Percentiles rank a stretch among this genome's conserved stretches.
phyloP scores from a whole-genome alignment of 306 rosid genomes.

The Cicer bijugum region DNA sequence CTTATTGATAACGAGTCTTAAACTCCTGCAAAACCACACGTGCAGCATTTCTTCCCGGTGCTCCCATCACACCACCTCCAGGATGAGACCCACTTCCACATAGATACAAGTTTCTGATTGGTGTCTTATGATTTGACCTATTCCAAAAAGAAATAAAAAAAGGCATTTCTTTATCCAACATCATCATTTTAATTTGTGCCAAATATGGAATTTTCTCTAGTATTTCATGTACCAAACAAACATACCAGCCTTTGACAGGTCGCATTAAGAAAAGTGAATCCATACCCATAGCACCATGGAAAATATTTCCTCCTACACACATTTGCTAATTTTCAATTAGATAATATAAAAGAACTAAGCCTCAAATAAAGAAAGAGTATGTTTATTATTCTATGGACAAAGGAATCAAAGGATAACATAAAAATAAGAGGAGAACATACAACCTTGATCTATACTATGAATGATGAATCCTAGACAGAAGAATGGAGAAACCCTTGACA shows the following conservation, averaged over 20 bases:
- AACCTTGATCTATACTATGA: background rate
- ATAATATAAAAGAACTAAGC: background rate
- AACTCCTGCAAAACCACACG: constrained; percentile 56
- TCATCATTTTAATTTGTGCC: background rate
- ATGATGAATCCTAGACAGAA: background rate
- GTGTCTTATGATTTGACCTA: constrained; percentile 74
- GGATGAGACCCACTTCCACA: constrained; percentile 84
- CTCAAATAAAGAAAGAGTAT: background rate
- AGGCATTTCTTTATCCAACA: background rate
- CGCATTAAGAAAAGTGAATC: constrained; percentile 23
- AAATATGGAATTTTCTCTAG: background rate
- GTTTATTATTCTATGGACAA: background rate
- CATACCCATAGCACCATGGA: constrained; percentile 69
- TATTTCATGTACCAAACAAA: background rate
- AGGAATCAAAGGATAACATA: background rate
- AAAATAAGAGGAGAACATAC: background rate
- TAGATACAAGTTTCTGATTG: constrained; percentile 58
- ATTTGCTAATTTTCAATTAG: constrained; percentile 20
- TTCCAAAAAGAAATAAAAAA: background rate
- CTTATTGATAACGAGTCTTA: constrained; percentile 30
- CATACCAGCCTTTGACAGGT: constrained; percentile 28
- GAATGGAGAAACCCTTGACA: background rate
- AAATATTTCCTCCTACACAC: constrained; percentile 62
- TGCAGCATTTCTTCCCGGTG: constrained; percentile 70
- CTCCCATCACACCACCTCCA: constrained; percentile 76